These are phyloP conservation scores for Leccinellum rugosiceps DNA, from an alignment of 768 basidiomycete species.

Conservation along the genomic window DNA sequence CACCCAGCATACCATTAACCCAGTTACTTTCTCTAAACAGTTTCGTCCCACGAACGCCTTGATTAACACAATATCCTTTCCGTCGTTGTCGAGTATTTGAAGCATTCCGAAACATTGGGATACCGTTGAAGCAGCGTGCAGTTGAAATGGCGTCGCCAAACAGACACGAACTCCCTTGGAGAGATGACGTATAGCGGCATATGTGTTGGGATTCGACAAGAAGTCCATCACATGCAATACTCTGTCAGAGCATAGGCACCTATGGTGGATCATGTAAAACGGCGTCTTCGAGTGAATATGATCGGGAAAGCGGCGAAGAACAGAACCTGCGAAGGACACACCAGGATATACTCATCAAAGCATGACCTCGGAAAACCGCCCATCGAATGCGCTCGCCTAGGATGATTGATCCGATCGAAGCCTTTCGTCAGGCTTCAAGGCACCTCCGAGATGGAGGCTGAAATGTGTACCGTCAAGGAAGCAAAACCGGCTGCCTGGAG, in stretches of 20 bases:
- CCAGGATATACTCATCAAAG: neutral
- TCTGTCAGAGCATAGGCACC: neutral
- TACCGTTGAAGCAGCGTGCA: neutral
- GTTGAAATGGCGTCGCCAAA: neutral
- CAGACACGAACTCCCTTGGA: no score
- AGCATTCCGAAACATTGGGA: neutral
- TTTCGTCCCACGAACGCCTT: neutral
- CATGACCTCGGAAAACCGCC: conserved; percentile 10
- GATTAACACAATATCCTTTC: neutral
- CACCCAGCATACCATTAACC: neutral
- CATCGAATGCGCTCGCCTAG: neutral
- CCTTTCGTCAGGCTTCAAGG: neutral
- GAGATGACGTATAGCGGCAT: no score
- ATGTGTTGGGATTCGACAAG: neutral
- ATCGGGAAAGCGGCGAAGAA: conserved; percentile 12
- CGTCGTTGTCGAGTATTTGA: neutral
- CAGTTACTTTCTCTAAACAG: neutral
- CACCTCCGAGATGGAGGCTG: neutral
- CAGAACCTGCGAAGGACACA: conserved; percentile 4
- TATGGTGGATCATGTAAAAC: neutral
- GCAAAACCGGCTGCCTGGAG: neutral
- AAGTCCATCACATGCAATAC: neutral
- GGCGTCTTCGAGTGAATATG: conserved; percentile 7
- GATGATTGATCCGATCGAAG: neutral
- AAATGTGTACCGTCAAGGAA: neutral